Base-by-base conservation (phyloP, 805 yeast genomes). In the Nakazawaea siamensis region DNA sequence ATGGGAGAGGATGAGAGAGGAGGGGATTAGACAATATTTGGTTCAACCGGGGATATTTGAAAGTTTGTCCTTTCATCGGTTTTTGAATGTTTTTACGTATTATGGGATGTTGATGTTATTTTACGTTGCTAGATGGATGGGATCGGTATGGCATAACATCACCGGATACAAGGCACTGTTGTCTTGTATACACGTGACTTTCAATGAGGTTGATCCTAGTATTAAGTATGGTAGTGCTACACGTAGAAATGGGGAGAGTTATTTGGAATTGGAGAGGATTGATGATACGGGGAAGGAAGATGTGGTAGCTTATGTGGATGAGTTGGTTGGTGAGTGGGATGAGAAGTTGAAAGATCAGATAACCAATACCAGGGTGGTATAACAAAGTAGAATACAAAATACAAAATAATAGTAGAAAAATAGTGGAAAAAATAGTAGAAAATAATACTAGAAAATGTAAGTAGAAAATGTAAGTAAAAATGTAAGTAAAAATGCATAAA, bases 41-140 rank as follows among this genome's bases (percentile, higher is more conserved):
- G 76, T 83, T 4, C 96, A 92, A 41, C 99, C 99, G 0, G 98
- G 99, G 13, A 84, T 92, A 18, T 87, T 92, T 57, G 80, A 80
- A 16, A 80, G 94, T 35, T 79, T 79, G 42, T 80, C 94, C 3
- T 86, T 84, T 47, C 76, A 72, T 55, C 73, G 76, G 46, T 83
- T 70, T 47, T 68, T 92, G 52, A 87, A 86, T 51, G 57, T 81
- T 4, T 65, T 88, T 54, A 80, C 95, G 1, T 84, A 75, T 51
- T 76, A 81, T 44, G 94, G 94, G 10, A 92, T 92, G 97, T 50
- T 86, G 39, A 43, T 78, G 30, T 63, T 88, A 52, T 92, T 92
- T 51, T 87, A 86, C 55, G 27, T 87, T 6, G 94, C 95, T 8
- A 70, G 97, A 44, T 64, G 68, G 44, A 51, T 76, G 19, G 98